A percentile compares a stretch with the other conserved stretches of the same genome.
Evolutionary conservation across 2,329 filamentous ascomycete genomes (phyloP).

Genomic region (Colletotrichum graminicola): DNA sequence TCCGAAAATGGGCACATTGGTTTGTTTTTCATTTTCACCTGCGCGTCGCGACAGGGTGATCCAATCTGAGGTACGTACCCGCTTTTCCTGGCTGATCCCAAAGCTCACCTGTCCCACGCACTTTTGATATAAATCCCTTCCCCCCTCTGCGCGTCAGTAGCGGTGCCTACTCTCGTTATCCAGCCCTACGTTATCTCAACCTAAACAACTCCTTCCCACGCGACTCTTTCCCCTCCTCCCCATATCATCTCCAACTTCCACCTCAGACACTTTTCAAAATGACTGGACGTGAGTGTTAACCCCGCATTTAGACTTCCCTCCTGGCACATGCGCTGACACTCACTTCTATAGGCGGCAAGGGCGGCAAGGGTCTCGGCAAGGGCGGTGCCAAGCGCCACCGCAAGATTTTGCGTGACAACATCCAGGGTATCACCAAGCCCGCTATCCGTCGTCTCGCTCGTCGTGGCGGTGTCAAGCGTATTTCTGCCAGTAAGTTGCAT

Average conservation of each 20-base stretch:
- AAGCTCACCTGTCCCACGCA: conserved; percentile 27
- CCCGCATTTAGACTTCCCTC: conserved; percentile 26
- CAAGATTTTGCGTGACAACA: conserved; percentile 99
- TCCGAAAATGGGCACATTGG: conserved; percentile 15
- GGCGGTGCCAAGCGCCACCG: conserved; percentile 98
- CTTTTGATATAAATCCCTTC: conserved; percentile 38
- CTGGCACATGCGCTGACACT: conserved; percentile 18
- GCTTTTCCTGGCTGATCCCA: conserved; percentile 42
- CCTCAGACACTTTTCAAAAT: conserved; percentile 62
- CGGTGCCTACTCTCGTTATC: neutral
- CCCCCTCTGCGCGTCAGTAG: conserved; percentile 26
- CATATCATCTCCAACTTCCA: neutral
- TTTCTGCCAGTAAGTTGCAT: conserved; percentile 83
- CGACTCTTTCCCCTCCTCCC: neutral
- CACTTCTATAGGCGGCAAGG: conserved; percentile 79
- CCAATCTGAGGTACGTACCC: conserved; percentile 13
- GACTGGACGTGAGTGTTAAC: conserved; percentile 76
- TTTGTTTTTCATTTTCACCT: conserved; percentile 23
- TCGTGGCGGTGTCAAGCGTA: conserved; percentile 99
- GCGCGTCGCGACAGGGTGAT: conserved; percentile 23
- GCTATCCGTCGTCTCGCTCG: conserved; percentile 98
- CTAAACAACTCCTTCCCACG: neutral
- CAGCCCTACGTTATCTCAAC: conserved; percentile 34
- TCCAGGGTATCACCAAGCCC: conserved; percentile 99
- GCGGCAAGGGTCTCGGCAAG: conserved; percentile 98